These are phyloP conservation scores for Fistulinella cinereoalba DNA, from an alignment of 1,284 basidiomycete species.

Conservation along the genomic window DNA sequence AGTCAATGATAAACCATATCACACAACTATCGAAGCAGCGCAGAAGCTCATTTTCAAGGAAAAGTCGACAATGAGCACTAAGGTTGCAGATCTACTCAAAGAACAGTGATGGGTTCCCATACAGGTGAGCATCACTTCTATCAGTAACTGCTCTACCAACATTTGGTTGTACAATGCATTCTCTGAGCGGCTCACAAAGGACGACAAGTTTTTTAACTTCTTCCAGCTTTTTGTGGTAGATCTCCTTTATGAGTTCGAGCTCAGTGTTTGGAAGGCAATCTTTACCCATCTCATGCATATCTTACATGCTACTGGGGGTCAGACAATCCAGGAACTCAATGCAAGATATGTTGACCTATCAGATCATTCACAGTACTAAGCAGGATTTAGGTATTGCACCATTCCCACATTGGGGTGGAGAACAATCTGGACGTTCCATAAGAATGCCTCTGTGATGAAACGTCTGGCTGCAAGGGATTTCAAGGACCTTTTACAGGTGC, in stretches of 20 bases:
- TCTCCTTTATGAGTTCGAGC: neutral
- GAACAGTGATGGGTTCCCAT: neutral
- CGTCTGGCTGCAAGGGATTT: conserved; percentile 13
- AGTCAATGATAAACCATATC: neutral
- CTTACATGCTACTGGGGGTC: neutral
- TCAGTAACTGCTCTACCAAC: neutral
- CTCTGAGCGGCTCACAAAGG: neutral
- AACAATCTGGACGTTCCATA: conserved; percentile 7
- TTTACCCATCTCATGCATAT: conserved; percentile 13
- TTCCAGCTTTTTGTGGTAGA: neutral
- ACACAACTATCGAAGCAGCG: neutral
- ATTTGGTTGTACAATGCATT: conserved; percentile 1
- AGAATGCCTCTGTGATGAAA: conserved; percentile 11
- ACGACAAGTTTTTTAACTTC: neutral
- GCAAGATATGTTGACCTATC: neutral
- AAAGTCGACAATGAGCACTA: neutral
- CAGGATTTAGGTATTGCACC: neutral
- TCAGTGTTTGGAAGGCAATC: conserved; percentile 17
- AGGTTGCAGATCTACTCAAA: neutral
- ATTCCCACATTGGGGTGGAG: conserved; percentile 1
- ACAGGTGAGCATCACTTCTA: neutral
- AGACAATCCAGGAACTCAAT: neutral
- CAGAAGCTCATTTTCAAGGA: neutral
- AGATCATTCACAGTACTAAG: neutral
- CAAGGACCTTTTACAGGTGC: conserved; percentile 32